Evolutionary conservation across 352 stramenopile genomes (phyloP).

Genomic region (Globisporangium cylindrosporum): DNA sequence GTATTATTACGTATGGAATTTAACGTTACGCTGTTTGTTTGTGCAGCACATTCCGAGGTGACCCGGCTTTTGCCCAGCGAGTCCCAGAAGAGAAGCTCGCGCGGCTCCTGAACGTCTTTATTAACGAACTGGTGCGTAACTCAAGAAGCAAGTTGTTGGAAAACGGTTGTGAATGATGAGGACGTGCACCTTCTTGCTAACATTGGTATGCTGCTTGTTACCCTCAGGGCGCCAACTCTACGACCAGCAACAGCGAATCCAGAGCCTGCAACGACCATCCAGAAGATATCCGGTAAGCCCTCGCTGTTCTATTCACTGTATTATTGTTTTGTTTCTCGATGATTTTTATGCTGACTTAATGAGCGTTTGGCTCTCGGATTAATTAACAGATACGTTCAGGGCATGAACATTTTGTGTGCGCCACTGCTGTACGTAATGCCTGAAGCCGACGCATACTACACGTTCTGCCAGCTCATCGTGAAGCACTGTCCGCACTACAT

Average conservation of each 20-base stretch:
- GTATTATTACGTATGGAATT: no score
- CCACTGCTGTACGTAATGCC: conserved; percentile 92
- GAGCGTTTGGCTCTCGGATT: no score
- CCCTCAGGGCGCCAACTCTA: conserved; percentile 27
- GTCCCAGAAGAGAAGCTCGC: conserved; percentile 91
- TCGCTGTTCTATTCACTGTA: no score
- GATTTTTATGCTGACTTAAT: no score
- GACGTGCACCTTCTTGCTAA: background rate
- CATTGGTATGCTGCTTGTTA: background rate
- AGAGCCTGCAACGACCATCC: conserved; percentile 25
- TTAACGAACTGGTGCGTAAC: conserved; percentile 66
- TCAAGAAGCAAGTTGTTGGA: no score
- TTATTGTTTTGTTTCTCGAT: no score
- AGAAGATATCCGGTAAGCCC: conserved; percentile 27
- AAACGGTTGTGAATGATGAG: no score
- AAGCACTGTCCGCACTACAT: conserved; percentile 90
- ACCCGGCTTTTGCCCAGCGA: conserved; percentile 83
- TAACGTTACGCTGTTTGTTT: background rate
- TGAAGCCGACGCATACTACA: conserved; percentile 88
- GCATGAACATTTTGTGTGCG: conserved; percentile 90
- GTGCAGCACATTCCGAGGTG: conserved; percentile 77
- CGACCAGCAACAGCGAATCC: conserved; percentile 18
- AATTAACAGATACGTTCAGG: conserved; percentile 80
- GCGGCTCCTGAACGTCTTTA: conserved; percentile 90
- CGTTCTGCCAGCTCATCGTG: conserved; percentile 86